These are phyloP conservation scores for Pseudonectria foliicola DNA, from an alignment of 2,329 filamentous ascomycete species.

Conservation along the genomic window DNA sequence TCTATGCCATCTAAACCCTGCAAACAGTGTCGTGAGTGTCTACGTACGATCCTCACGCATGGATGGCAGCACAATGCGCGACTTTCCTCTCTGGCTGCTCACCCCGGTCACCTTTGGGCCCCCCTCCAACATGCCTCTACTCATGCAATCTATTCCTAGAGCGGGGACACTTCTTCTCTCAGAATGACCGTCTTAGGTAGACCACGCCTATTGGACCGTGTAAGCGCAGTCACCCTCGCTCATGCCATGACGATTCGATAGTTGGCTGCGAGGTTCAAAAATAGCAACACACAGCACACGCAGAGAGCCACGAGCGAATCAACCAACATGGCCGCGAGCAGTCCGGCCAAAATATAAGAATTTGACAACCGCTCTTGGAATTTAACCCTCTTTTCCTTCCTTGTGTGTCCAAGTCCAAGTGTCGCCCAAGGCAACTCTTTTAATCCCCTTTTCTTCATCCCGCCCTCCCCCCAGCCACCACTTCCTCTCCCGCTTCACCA, in stretches of 20 bases:
- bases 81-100: conserved; percentile 21
- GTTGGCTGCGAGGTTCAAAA: conserved; percentile 28
- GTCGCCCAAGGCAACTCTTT: conserved; percentile 40
- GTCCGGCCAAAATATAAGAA: conserved; percentile 52
- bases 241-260: conserved; percentile 20
- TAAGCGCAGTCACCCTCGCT: conserved; percentile 37
- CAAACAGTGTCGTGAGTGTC: conserved; percentile 20
- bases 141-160: conserved; percentile 24
- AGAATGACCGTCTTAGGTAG: conserved; percentile 18
- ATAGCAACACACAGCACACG: conserved; percentile 26
- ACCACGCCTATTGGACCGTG: conserved; percentile 37
- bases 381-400: conserved; percentile 34
- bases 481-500: conserved; percentile 20
- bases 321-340: conserved; percentile 30
- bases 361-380: conserved; percentile 35
- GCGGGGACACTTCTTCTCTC: conserved; percentile 15
- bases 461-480: conserved; percentile 27
- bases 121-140: conserved; percentile 9
- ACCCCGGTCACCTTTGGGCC: conserved; percentile 11
- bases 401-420: conserved; percentile 42
- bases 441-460: conserved; percentile 29
- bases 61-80: conserved; percentile 24
- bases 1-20: conserved; percentile 3
- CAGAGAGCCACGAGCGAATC: conserved; percentile 21
- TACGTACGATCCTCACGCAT: conserved; percentile 15